Base-by-base conservation (phyloP, 345 rosid species). In the Noccaea bulbosa region DNA sequence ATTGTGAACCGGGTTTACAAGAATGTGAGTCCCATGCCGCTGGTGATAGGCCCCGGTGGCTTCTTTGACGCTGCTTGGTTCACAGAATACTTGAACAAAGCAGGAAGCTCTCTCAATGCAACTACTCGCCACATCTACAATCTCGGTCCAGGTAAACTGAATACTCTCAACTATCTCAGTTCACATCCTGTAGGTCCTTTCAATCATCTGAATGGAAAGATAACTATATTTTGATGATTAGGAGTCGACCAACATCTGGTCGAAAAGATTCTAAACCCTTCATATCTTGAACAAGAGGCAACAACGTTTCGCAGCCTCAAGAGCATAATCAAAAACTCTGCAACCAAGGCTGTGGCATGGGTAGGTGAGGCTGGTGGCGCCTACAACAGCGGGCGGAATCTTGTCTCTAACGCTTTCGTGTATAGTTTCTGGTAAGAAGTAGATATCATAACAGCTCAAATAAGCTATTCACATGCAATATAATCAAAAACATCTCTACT, bases 291-390 rank as follows among this genome's bases (percentile, higher is more conserved):
- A 47, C 74, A 81, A 15, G 96, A 75, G 72, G 81, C 81, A 2
- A 60, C 6, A 6, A 82, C 88, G 12, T 91, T 89, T 67, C 72
- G 80, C 7, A 63, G 53, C 79, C 87, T 93, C 15, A 83, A 81
- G 58, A 77, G 71, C 73, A 67, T 71, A 50, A 72, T 93, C 35
- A 82, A 77, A 72, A 85, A 49, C 58, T 83, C 96, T 51, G 46
- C 76, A 76, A 81, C 91, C 30, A 75, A 84, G 8, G 86, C 85
- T 11, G 79, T 55, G 45, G 89, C 97, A 27, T 91, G 98, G 98
- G 96, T 94, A 74, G 93, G 99, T 44, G 99, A 94, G 74, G 46
- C 98, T 22, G 99, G 99, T 74, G 98, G 99, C 32, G 98, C 98
- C 53, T 91, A 88, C 83, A 94, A 91, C 85, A 91, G 97, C 15